phyloP scores from a whole-genome alignment of 2,329 filamentous ascomycete genomes.

The Aspergillus versicolor region DNA sequence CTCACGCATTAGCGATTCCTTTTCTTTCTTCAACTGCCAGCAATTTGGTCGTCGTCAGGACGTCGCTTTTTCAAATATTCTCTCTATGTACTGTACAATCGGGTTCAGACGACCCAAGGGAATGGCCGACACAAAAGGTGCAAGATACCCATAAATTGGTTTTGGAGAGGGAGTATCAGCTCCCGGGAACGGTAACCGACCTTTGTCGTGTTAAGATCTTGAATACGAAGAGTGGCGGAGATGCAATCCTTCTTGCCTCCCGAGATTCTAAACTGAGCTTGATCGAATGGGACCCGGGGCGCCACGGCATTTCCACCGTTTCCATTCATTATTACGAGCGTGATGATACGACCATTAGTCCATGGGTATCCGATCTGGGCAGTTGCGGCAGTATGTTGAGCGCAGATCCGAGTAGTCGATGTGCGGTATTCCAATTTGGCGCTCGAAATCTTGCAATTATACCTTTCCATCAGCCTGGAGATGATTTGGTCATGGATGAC shows the following conservation, averaged over 20 bases:
- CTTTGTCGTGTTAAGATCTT: constrained; percentile 74
- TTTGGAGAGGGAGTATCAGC: constrained; percentile 77
- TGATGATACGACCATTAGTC: constrained; percentile 78
- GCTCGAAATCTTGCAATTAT: constrained; percentile 85
- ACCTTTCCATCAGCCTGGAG: constrained; percentile 81
- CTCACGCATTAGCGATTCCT: constrained; percentile 76
- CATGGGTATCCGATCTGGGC: constrained; percentile 75
- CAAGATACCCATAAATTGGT: constrained; percentile 74
- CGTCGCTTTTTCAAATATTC: constrained; percentile 91
- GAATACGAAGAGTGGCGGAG: constrained; percentile 74
- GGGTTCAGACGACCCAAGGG: constrained; percentile 44
- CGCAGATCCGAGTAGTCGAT: constrained; percentile 87
- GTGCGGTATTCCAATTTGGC: constrained; percentile 92
- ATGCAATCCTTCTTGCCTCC: constrained; percentile 79
- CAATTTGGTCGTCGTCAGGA: constrained; percentile 89
- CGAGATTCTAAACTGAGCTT: constrained; percentile 91
- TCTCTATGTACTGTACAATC: constrained; percentile 60
- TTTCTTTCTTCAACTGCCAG: constrained; percentile 73
- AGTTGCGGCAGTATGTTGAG: constrained; percentile 78
- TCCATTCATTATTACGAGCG: constrained; percentile 99
- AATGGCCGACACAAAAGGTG: constrained; percentile 54
- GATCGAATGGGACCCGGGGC: constrained; percentile 87
- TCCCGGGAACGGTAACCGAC: constrained; percentile 82
- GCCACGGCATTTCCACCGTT: constrained; percentile 75
- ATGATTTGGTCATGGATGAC: constrained; percentile 88